Conservation (phyloP, 345 rosid genomes). For the Citrus glauca region DNA sequence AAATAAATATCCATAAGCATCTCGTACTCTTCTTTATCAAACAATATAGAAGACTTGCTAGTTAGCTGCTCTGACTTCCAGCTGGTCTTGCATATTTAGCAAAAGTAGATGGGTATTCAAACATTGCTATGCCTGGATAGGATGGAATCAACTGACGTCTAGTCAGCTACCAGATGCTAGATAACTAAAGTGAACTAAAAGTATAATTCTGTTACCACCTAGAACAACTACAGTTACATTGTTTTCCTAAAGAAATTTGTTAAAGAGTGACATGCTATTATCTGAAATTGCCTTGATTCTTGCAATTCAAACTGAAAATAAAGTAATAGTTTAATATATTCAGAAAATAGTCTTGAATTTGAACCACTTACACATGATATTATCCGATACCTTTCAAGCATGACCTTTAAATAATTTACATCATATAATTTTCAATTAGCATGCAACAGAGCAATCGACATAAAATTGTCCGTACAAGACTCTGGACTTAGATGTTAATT, state of each 20-base stretch:
- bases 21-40: neutral
- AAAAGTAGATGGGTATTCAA: neutral
- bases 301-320: neutral
- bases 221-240: neutral
- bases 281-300: neutral
- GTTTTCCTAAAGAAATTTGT: neutral
- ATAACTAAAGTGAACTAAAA: constrained; percentile 5
- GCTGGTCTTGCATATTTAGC: neutral
- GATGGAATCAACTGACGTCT: neutral
- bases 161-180: neutral
- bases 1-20: neutral
- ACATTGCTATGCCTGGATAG: neutral
- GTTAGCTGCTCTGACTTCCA: neutral
- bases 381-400: neutral
- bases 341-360: neutral
- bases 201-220: neutral
- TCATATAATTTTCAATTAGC: neutral
- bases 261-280: neutral
- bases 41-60: neutral
- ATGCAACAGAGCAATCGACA: neutral
- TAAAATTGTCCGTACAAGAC: neutral
- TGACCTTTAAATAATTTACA: neutral
- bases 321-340: neutral
- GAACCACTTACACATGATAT: neutral
- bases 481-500: neutral